These are phyloP conservation scores for Sphagnum tenellum DNA, from an alignment of 225 moss, liverwort and hornwort species.

Conservation along the genomic window DNA sequence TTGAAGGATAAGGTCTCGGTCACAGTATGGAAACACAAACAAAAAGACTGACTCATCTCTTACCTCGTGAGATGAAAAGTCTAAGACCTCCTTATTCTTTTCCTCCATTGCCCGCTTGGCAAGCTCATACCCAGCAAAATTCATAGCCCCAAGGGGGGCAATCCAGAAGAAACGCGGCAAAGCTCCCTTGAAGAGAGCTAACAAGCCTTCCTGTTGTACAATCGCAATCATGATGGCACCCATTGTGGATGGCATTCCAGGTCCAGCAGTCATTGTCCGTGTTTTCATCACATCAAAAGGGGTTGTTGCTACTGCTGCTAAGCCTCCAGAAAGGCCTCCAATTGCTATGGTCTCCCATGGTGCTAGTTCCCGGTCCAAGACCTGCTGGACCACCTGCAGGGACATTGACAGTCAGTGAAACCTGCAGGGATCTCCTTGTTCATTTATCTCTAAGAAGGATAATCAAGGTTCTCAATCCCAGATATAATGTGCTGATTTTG, in stretches of 20 bases:
- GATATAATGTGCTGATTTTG: no score
- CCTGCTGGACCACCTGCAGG: slow-evolving; percentile 27
- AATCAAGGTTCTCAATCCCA: no score
- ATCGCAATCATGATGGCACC: slow-evolving; percentile 33
- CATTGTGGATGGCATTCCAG: slow-evolving; percentile 49
- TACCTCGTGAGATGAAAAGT: no score
- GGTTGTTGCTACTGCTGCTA: slow-evolving; percentile 41
- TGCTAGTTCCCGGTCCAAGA: slow-evolving; percentile 31
- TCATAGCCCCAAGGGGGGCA: slow-evolving; percentile 50
- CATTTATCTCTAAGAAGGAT: no score
- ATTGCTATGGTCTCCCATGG: slow-evolving; percentile 46
- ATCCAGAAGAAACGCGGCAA: slow-evolving; percentile 48
- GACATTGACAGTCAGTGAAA: not conserved
- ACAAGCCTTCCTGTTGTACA: slow-evolving; percentile 29
- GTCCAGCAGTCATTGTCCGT: slow-evolving; percentile 37
- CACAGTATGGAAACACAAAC: no score
- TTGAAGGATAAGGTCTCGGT: no score
- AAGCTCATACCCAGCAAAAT: slow-evolving; percentile 41
- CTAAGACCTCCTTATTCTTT: slow-evolving; percentile 17
- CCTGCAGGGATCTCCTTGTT: no score
- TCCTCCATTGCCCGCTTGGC: slow-evolving; percentile 47
- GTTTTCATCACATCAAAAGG: slow-evolving; percentile 54
- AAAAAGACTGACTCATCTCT: no score
- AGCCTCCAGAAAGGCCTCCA: slow-evolving; percentile 40
- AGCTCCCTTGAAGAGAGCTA: slow-evolving; percentile 36